A percentile compares a stretch with the other conserved stretches of the same genome.
phyloP scores from a whole-genome alignment of 139 green algal genomes.

The Desmodesmus armatus region DNA sequence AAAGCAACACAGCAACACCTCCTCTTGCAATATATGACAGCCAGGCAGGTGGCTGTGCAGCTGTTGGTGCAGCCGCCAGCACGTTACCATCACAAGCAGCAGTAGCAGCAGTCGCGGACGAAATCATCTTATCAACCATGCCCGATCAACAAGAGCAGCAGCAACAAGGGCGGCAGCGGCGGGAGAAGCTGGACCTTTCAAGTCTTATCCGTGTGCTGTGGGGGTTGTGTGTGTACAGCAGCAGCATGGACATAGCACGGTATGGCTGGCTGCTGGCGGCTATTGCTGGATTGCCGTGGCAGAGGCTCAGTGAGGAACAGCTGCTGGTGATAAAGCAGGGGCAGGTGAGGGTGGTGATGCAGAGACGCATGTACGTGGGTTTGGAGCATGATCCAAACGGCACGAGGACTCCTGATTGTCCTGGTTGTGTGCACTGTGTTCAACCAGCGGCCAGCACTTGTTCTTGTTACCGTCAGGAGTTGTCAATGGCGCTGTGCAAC shows the following conservation, averaged over 20 bases:
- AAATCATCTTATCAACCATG: background rate
- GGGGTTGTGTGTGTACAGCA: conserved; percentile 12
- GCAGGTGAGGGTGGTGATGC: conserved; percentile 16
- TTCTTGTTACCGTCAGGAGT: background rate
- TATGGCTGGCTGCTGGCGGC: conserved; percentile 72
- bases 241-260: conserved; percentile 44
- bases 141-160: background rate
- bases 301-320: conserved; percentile 50
- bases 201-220: too few species aligned
- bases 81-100: conserved; percentile 7
- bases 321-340: conserved; percentile 38
- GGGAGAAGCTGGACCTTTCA: conserved; percentile 2
- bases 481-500: background rate
- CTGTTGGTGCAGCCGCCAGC: too few species aligned
- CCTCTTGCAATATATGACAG: too few species aligned
- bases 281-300: conserved; percentile 43
- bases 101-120: background rate
- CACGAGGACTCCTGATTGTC: too few species aligned
- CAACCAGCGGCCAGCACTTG: background rate
- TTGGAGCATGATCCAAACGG: too few species aligned
- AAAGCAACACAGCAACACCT: background rate
- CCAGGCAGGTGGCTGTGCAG: too few species aligned
- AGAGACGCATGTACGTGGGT: background rate
- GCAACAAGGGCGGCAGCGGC: background rate
- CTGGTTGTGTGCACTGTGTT: background rate